A percentile compares a stretch with the other conserved stretches of the same genome.
These are phyloP conservation scores for Schwanniomyces sp. DNA, from an alignment of 805 yeast species.

Conservation along the genomic window DNA sequence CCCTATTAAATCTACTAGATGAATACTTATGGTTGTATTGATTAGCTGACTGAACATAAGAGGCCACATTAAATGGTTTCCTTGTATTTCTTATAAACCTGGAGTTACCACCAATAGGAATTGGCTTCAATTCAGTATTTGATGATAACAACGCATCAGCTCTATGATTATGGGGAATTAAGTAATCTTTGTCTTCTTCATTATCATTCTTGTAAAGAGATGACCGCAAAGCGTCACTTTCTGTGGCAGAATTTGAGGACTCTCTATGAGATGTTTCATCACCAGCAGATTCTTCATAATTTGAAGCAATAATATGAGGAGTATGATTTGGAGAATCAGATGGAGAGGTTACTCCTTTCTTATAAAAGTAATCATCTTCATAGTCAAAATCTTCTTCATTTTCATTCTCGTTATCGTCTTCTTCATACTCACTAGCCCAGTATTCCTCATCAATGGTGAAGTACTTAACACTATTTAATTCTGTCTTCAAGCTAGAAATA, in stretches of 20 bases:
- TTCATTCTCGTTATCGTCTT: slow-evolving; percentile 32
- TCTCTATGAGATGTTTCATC: not conserved
- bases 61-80: slow-evolving; percentile 66
- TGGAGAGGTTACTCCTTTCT: slow-evolving; percentile 2
- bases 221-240: slow-evolving; percentile 9
- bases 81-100: slow-evolving; percentile 43
- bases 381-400: slow-evolving; percentile 23
- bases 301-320: slow-evolving; percentile 2
- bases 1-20: slow-evolving; percentile 50
- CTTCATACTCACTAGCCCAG: slow-evolving; percentile 51
- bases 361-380: slow-evolving; percentile 16
- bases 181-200: slow-evolving; percentile 5
- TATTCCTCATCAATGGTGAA: slow-evolving; percentile 80
- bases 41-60: slow-evolving; percentile 41
- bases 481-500: slow-evolving; percentile 57
- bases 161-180: slow-evolving; percentile 37
- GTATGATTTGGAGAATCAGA: slow-evolving; percentile 14
- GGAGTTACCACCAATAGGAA: slow-evolving; percentile 33
- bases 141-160: slow-evolving; percentile 45
- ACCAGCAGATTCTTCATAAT: not conserved
- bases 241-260: slow-evolving; percentile 11
- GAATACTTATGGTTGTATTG: slow-evolving; percentile 8
- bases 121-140: slow-evolving; percentile 37
- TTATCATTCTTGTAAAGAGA: slow-evolving; percentile 5
- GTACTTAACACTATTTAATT: slow-evolving; percentile 57